These are phyloP conservation scores for Amylocystis lapponica DNA, from an alignment of 768 basidiomycete genomes.

Conservation along the genomic window DNA sequence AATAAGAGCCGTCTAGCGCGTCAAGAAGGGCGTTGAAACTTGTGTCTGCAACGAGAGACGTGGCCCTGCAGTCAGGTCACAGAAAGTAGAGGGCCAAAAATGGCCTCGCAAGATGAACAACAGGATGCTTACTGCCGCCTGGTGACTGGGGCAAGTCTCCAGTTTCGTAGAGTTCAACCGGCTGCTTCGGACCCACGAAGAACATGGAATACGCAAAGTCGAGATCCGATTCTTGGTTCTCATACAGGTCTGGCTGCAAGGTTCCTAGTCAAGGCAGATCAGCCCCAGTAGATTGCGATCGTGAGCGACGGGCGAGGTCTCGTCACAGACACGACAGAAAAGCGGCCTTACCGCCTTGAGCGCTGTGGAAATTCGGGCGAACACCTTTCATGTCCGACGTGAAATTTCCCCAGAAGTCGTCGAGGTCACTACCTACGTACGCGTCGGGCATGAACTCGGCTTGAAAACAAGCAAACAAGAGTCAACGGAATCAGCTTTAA, in stretches of 20 bases:
- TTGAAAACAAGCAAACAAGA: no score
- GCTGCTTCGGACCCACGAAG: slow-evolving; percentile 21
- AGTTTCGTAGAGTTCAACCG: slow-evolving; percentile 16
- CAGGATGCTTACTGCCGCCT: neutral
- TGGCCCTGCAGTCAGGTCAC: no score
- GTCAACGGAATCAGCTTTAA: no score
- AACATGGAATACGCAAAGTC: slow-evolving; percentile 69
- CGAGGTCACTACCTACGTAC: slow-evolving; percentile 36
- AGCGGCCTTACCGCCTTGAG: slow-evolving; percentile 31
- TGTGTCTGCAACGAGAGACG: slow-evolving; percentile 9
- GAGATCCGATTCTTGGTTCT: slow-evolving; percentile 71
- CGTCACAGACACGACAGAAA: no score
- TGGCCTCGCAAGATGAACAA: slow-evolving; percentile 9
- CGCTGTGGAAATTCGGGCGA: slow-evolving; percentile 30
- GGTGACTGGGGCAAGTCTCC: no score
- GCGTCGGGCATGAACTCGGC: slow-evolving; percentile 40
- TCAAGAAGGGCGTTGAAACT: slow-evolving; percentile 40
- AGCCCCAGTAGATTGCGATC: no score
- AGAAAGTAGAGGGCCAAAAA: neutral
- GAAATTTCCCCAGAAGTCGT: slow-evolving; percentile 38
- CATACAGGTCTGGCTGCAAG: no score
- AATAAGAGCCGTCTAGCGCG: slow-evolving; percentile 37
- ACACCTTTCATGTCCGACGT: slow-evolving; percentile 34
- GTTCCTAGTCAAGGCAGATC: no score
- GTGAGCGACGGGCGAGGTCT: no score